These are phyloP conservation scores for Calonectria multiphialidica DNA, from an alignment of 2,329 filamentous ascomycete species.

Conservation along the genomic window DNA sequence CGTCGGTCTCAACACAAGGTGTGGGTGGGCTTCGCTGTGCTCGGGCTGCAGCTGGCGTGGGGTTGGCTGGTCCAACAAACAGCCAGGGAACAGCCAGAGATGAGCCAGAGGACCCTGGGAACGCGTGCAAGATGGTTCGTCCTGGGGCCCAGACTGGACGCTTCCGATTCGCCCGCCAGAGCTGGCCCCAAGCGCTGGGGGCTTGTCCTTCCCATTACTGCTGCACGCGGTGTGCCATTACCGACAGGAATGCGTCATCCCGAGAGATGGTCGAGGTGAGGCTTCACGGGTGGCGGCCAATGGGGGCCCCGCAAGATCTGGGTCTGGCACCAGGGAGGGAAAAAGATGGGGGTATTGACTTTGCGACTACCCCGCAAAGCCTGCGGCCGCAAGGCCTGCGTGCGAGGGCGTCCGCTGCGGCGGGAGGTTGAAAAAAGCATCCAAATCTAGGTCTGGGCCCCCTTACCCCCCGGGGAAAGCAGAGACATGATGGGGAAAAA, in stretches of 20 bases:
- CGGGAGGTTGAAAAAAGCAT: slow-evolving; percentile 1
- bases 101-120: slow-evolving; percentile 12
- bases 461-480: not conserved
- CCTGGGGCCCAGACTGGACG: not conserved
- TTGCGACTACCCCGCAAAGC: slow-evolving; percentile 24
- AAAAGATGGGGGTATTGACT: slow-evolving; percentile 6
- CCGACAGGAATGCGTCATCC: slow-evolving; percentile 46
- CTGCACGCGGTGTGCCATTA: slow-evolving; percentile 33
- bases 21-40: not conserved
- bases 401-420: not conserved
- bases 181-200: slow-evolving; percentile 10
- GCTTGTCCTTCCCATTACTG: slow-evolving; percentile 4
- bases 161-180: slow-evolving; percentile 36
- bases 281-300: slow-evolving; percentile 24
- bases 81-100: not conserved
- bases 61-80: not conserved
- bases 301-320: not conserved
- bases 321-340: not conserved
- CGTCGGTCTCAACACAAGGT: not conserved
- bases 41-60: slow-evolving; percentile 5
- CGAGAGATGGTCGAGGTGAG: slow-evolving; percentile 33
- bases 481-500: not conserved
- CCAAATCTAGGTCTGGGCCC: slow-evolving; percentile 3
- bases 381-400: not conserved
- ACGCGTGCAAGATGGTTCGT: slow-evolving; percentile 11